These are phyloP conservation scores for Hansenula sp. DNA, from an alignment of 1,139 yeast genomes.

Conservation along the genomic window DNA sequence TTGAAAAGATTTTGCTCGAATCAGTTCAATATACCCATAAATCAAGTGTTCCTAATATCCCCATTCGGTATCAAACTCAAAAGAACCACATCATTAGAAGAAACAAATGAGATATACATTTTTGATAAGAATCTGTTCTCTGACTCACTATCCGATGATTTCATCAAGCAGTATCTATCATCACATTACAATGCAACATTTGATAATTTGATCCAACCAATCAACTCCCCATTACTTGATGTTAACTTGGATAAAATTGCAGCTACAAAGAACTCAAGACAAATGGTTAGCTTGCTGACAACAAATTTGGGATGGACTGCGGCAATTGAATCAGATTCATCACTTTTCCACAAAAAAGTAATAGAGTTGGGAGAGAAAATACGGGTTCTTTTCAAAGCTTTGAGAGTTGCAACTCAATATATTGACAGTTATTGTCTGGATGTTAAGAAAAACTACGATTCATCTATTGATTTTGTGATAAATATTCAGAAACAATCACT, in stretches of 20 bases:
- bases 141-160: conserved; percentile 3
- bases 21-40: conserved; percentile 36
- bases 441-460: conserved; percentile 48
- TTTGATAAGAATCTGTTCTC: conserved; percentile 55
- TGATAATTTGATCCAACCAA: conserved; percentile 35
- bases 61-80: conserved; percentile 63
- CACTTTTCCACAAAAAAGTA: conserved; percentile 28
- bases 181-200: conserved; percentile 6
- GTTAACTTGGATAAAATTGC: conserved; percentile 16
- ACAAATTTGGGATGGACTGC: conserved; percentile 50
- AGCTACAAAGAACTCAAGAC: conserved; percentile 18
- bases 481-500: conserved; percentile 44
- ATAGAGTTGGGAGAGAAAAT: conserved; percentile 24
- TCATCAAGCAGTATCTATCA: conserved; percentile 9
- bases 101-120: conserved; percentile 44
- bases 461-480: conserved; percentile 42
- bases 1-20: conserved; percentile 41
- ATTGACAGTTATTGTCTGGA: conserved; percentile 46
- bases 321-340: conserved; percentile 42
- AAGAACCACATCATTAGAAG: conserved; percentile 34
- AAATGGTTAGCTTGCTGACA: conserved; percentile 30
- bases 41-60: conserved; percentile 54
- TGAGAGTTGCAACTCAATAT: conserved; percentile 56
- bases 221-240: conserved; percentile 37
- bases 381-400: conserved; percentile 40